Conservation (phyloP, 2,329 filamentous ascomycete genomes). For the Aureobasidium uvarum region DNA sequence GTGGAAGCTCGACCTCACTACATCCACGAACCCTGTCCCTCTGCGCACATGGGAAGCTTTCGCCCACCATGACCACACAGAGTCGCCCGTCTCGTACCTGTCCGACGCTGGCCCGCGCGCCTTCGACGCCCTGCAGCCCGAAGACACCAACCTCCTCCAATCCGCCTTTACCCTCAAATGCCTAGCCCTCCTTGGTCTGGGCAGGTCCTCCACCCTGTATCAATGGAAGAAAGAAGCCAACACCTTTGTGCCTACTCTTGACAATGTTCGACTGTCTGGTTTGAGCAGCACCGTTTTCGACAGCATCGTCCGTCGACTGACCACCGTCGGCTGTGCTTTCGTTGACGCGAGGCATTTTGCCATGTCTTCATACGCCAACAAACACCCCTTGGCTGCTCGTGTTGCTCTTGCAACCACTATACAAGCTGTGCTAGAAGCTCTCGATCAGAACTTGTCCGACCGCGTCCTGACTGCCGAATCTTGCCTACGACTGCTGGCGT, state of each 20-base stretch:
- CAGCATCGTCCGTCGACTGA: conserved; percentile 51
- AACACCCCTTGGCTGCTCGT: conserved; percentile 40
- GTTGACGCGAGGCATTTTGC: conserved; percentile 39
- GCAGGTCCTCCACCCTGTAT: conserved; percentile 71
- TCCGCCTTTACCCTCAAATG: conserved; percentile 47
- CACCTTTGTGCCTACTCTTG: conserved; percentile 52
- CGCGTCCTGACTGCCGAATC: conserved; percentile 36
- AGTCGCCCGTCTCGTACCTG: conserved; percentile 51
- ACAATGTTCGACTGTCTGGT: conserved; percentile 51
- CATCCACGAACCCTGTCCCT: conserved; percentile 34
- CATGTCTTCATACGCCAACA: conserved; percentile 40
- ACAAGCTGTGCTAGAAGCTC: conserved; percentile 41
- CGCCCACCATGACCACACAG: conserved; percentile 43
- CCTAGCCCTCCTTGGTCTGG: conserved; percentile 65
- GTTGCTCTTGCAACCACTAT: conserved; percentile 46
- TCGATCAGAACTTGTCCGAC: conserved; percentile 43
- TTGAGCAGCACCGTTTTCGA: conserved; percentile 50
- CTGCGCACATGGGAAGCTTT: conserved; percentile 72
- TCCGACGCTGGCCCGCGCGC: conserved; percentile 65
- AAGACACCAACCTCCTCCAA: conserved; percentile 47
- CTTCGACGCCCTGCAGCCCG: conserved; percentile 58
- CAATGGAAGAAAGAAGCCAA: conserved; percentile 54
- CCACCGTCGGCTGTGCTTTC: conserved; percentile 34
- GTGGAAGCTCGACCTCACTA: conserved; percentile 42
- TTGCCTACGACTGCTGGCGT: conserved; percentile 43